Evolutionary conservation across 2,329 filamentous ascomycete species (phyloP), one percentile per base, ranked within the genome.

Genomic region (Cladosporium sp.): DNA sequence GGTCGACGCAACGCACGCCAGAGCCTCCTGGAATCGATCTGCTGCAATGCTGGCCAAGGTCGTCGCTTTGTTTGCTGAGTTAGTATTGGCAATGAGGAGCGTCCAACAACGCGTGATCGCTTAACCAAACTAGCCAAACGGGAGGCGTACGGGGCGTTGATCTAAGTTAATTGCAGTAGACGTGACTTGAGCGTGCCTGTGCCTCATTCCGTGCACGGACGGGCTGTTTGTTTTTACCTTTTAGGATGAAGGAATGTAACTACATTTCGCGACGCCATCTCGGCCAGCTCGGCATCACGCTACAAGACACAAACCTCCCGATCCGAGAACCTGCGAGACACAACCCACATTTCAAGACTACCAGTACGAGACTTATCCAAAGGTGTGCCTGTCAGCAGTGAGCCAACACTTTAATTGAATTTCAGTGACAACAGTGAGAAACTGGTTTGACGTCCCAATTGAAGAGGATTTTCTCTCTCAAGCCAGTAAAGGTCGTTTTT

Each of bases 161-260:
- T 34, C 28, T 48, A 19, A 19, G 44, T 44, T 44, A 13, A 15
- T 6, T 22, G 7, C 34, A 10, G 20, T 37, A 34, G 35, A 37
- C 48, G 35, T 51, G 48, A 37, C 34, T 22, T 37, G 48, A 20
- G 15, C 48, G 22, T 32, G 35, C 12, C 28, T 32, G 28, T 32
- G 12, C 28, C 12, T 32, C 28, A 32, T 32, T 32, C 28, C 28
- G 28, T 10, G 28, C 28, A 32, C 28, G 12, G n/a, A n/a, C n/a
- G n/a, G n/a, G n/a, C n/a, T n/a, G 28, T 32, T 32, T 32, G 12
- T 32, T 32, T 32, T 32, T 7, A 4, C 28, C 28, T 32, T 10
- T 32, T 32, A 32, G 40, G 34, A 47, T 28, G 40, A 55, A 55
- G 51, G 51, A 55, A 55, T 55, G 51, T 35, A 36, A 42, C 40